Evolutionary conservation across 2,329 filamentous ascomycete species (phyloP), one percentile per base, ranked within the genome.

Genomic region (Aphanoascus verrucosus): DNA sequence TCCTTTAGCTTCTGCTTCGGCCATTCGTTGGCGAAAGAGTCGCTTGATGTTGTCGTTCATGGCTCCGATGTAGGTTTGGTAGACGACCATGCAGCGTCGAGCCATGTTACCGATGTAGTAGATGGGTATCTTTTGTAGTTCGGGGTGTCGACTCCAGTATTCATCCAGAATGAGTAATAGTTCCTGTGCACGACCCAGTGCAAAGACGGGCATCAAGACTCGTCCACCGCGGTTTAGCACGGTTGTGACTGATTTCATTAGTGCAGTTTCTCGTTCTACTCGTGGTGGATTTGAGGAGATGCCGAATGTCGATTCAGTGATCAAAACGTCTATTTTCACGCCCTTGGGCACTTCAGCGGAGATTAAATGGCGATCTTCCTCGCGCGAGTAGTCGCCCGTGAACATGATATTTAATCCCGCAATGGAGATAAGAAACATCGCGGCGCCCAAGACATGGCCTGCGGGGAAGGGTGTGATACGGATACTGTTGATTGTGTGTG

Each of bases 41-140:
- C 88, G 82, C 69, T 95, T 96, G 74, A 98, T 97, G 63, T 96
- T 97, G 65, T 97, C 91, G 67, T 98, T 98, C 93, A 98, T 98
- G 53, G 90, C 89, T 47, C 90, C 88, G 47, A 97, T 88, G 64
- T 97, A 98, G 1, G 93, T 98, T 68, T 97, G 93, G 66, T 98
- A 98, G 2, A 97, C 89, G 31, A 96, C 81, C 93, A 98, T 98
- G 72, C 93, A 98, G 70, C 95, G 93, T 58, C 91, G 78, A 0
- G 93, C 93, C 41, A 97, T 80, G 63, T 94, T 95, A 63, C 88
- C 93, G 52, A 94, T 94, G 68, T 97, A 98, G 74, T 97, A 98
- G 57, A 98, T 97, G 4, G 93, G 93, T 35, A 86, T 85, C 60
- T 87, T 89, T 59, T 95, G 90, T 60, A 84, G 88, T 61, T 96